Conservation (phyloP, 2,329 filamentous ascomycete genomes). For the Xylaria sp. region DNA sequence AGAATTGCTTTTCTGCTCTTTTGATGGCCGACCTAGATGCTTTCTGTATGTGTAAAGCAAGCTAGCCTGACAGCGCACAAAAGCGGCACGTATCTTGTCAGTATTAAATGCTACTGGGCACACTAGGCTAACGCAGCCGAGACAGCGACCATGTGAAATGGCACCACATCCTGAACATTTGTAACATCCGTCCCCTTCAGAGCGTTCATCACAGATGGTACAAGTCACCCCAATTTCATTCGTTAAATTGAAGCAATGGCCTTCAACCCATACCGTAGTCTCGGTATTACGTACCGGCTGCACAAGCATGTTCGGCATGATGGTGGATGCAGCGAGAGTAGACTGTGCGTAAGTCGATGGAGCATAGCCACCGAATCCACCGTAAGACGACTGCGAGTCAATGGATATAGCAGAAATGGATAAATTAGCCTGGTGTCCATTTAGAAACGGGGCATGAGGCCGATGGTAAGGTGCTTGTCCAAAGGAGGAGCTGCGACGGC, state of each 20-base stretch:
- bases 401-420: constrained; percentile 70
- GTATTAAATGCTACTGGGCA: constrained; percentile 71
- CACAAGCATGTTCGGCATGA: constrained; percentile 86
- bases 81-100: constrained; percentile 71
- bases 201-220: constrained; percentile 79
- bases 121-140: constrained; percentile 72
- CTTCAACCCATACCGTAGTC: constrained; percentile 84
- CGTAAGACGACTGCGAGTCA: constrained; percentile 77
- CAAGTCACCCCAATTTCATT: constrained; percentile 72
- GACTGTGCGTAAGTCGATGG: constrained; percentile 87
- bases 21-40: constrained; percentile 67
- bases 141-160: constrained; percentile 67
- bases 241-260: constrained; percentile 79
- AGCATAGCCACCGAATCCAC: constrained; percentile 77
- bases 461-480: constrained; percentile 75
- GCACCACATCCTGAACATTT: constrained; percentile 74
- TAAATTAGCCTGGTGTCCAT: constrained; percentile 68
- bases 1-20: constrained; percentile 69
- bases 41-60: constrained; percentile 74
- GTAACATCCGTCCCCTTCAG: constrained; percentile 78
- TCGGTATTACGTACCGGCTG: constrained; percentile 83
- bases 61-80: constrained; percentile 73
- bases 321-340: constrained; percentile 84
- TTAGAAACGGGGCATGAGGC: constrained; percentile 79
- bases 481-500: constrained; percentile 94